Base-by-base conservation (phyloP, 208 protist genomes). In the Blechomonas ayalai region DNA sequence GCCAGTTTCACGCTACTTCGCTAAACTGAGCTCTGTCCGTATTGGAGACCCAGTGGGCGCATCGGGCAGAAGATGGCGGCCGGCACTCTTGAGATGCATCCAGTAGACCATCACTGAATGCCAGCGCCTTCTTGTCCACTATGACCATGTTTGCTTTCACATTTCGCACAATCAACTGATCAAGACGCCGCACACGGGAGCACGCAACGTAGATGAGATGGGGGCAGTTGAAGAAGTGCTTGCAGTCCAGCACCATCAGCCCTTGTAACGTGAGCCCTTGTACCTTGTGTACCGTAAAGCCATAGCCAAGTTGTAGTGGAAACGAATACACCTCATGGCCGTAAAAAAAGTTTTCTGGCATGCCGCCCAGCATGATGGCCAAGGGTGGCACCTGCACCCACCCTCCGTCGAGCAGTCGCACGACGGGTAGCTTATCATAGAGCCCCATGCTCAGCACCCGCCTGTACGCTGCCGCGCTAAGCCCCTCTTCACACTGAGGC, bases 281-380 rank as follows among this genome's bases (percentile, higher is more conserved):
- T 33, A 92, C 88, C 64, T 95, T 95, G 68, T 95, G 88, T 29
- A 95, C 84, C 3, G 88, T 95, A 55, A 95, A 95, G 47, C 55
- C 80, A 52, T 92, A 95, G 20, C 79, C 88, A 28, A 95, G 67
- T 61, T 90, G 79, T 25, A 95, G 48, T 19, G 88, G 88, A 19
- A 95, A 42, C 9, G 66, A 47, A 52, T 70, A 67, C 10, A 92
- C 67, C 25, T 88, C 83, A 38, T 90, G 78, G 12, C 68, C 73
- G 67, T 90, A 95, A 64, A 74, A 95, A 55, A 77, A 84, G 9
- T 73, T 89, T 29, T 62, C 46, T 33, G 73, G 64, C 2, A 67
- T 82, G 26, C 88, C 88, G 8, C 83, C 88, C 10, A 86, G 29
- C 28, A 64, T 44, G 13, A 74, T 31, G 13, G 68, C 51, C 18